These are phyloP conservation scores for Allodekkera sacchari DNA, from an alignment of 805 yeast species.

Conservation along the genomic window DNA sequence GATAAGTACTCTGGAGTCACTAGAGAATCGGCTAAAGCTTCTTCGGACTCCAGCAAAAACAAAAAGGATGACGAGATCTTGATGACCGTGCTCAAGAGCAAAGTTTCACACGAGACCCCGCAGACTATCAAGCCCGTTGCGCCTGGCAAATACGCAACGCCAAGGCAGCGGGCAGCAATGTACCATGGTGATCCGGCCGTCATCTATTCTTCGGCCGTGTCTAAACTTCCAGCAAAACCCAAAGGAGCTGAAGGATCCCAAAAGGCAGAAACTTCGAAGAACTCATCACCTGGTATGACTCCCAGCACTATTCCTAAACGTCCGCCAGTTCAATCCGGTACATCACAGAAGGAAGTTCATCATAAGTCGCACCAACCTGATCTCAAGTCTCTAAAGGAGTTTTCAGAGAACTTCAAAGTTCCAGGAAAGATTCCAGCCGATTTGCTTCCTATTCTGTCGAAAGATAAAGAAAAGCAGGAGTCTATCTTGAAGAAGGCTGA, in stretches of 20 bases:
- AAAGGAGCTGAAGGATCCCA: not conserved
- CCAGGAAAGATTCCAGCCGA: conserved; percentile 43
- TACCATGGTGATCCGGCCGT: conserved; percentile 61
- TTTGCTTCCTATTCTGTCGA: conserved; percentile 59
- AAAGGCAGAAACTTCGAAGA: conserved; percentile 1
- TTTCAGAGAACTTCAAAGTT: conserved; percentile 74
- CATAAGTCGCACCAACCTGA: conserved; percentile 37
- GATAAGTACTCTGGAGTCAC: conserved; percentile 92
- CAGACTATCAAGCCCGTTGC: conserved; percentile 13
- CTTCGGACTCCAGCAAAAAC: conserved; percentile 16
- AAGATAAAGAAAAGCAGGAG: conserved; percentile 58
- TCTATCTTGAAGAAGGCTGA: conserved; percentile 36
- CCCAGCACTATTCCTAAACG: conserved; percentile 5
- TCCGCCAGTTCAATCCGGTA: conserved; percentile 7
- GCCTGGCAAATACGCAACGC: conserved; percentile 45
- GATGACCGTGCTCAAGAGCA: conserved; percentile 3
- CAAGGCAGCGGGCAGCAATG: conserved; percentile 44
- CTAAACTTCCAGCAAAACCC: conserved; percentile 8
- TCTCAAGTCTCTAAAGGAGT: conserved; percentile 63
- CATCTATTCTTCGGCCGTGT: conserved; percentile 40
- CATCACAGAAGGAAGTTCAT: conserved; percentile 33
- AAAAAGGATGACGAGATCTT: conserved; percentile 6
- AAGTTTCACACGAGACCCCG: not conserved
- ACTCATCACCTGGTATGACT: conserved; percentile 1
- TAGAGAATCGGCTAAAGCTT: conserved; percentile 33